These are phyloP conservation scores for Diaporthe aspalathi DNA, from an alignment of 2,329 filamentous ascomycete genomes.

Conservation along the genomic window DNA sequence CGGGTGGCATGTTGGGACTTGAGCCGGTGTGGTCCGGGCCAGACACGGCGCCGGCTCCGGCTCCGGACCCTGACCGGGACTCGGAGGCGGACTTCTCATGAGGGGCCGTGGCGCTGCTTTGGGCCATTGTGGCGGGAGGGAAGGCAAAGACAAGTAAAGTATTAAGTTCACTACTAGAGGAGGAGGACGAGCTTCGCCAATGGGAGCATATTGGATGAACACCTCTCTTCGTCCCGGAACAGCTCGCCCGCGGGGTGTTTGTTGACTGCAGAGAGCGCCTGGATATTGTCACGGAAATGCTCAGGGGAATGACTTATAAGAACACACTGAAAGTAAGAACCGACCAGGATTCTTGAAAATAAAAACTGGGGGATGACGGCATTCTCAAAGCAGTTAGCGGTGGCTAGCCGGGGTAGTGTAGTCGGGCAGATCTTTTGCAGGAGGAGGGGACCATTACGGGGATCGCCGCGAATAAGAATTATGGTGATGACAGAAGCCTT, in stretches of 20 bases:
- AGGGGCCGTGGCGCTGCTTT: slow-evolving; percentile 39
- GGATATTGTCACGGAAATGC: not conserved
- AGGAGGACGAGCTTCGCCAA: not conserved
- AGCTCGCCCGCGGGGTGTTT: not conserved
- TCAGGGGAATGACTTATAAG: slow-evolving; percentile 7
- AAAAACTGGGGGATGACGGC: slow-evolving; percentile 18
- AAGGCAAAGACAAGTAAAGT: not conserved
- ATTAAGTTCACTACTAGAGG: not conserved
- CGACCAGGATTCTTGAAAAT: slow-evolving; percentile 7
- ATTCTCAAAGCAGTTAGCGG: slow-evolving; percentile 28
- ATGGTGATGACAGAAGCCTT: not conserved
- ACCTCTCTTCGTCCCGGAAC: not conserved
- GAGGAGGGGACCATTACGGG: not conserved
- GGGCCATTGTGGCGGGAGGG: not conserved
- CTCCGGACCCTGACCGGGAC: slow-evolving; percentile 33
- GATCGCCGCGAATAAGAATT: not conserved
- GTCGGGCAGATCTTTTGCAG: slow-evolving; percentile 3
- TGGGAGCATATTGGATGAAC: slow-evolving; percentile 1
- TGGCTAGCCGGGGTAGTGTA: not conserved
- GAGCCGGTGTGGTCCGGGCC: slow-evolving; percentile 9
- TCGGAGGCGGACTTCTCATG: slow-evolving; percentile 42
- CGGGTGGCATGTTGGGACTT: slow-evolving; percentile 38
- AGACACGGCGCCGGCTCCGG: slow-evolving; percentile 32
- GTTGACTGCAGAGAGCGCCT: not conserved
- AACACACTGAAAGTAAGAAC: not conserved